Base-by-base conservation (phyloP, 345 rosid genomes). In the Rhodomyrtus tomentosa region DNA sequence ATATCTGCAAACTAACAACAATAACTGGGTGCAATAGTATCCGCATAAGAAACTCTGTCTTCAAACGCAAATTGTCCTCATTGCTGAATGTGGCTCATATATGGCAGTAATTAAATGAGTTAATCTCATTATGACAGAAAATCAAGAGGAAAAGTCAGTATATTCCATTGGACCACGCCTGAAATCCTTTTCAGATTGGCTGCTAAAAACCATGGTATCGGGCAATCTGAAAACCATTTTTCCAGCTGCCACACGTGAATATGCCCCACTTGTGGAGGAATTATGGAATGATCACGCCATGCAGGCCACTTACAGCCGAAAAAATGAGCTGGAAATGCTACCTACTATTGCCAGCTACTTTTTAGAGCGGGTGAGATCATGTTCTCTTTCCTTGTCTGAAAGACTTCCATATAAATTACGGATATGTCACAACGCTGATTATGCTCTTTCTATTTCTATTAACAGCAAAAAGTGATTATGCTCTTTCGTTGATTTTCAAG, bases 231-330 rank as follows among this genome's bases (percentile, higher is more conserved):
- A 92, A 76, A 95, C 90, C 79, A 91, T 98, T 86, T 98, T 98
- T 87, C 98, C 99, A 20, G 99, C 98, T 53, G 98, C 99, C 54
- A 92, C 94, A 87, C 98, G 99, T 83, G 99, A 98, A 92, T 98
- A 98, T 84, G 97, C 98, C 9, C 99, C 99, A 76, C 82, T 96
- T 79, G 96, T 95, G 85, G 99, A 94, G 84, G 99, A 96, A 89
- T 87, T 98, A 81, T 96, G 99, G 99, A 93, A 82, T 81, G 98
- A 96, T 89, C 68, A 92, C 16, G 99, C 99, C 22, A 92, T 98
- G 84, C 95, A 90, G 89, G 93, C 95, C 48, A 93, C 99, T 9
- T 98, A 94, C 88, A 93, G 90, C 82, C 90, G 99, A 55, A 92
- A 90, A 92, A 90, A 86, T 79, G 99, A 98, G 87, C 82, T 98